Conservation (phyloP, 2,329 filamentous ascomycete genomes). For the Cadophora luteo-olivacea region DNA sequence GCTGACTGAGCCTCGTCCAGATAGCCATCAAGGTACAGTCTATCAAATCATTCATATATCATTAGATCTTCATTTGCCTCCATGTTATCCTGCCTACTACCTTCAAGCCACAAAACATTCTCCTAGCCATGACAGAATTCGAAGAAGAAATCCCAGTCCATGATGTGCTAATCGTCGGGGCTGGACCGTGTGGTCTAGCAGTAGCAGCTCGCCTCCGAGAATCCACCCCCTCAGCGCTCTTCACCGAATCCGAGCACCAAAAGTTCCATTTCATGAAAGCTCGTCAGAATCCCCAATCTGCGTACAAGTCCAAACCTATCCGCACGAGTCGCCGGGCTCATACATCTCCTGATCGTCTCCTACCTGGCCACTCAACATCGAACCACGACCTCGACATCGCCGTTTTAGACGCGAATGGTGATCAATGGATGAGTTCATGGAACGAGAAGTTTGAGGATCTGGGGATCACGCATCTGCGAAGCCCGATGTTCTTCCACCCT, state of each 20-base stretch:
- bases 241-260: constrained; percentile 83
- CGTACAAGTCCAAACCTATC: constrained; percentile 55
- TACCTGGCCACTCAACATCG: constrained; percentile 30
- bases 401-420: constrained; percentile 70
- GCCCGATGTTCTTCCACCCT: constrained; percentile 84
- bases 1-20: constrained; percentile 11
- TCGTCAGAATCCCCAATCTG: neutral
- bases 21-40: constrained; percentile 29
- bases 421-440: constrained; percentile 75
- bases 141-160: constrained; percentile 47
- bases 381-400: constrained; percentile 51
- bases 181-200: constrained; percentile 77
- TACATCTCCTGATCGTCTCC: constrained; percentile 45
- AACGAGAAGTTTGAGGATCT: constrained; percentile 71
- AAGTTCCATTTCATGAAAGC: constrained; percentile 74
- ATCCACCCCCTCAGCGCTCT: constrained; percentile 76
- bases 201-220: constrained; percentile 76
- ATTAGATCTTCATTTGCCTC: neutral
- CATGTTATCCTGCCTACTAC: neutral
- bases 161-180: constrained; percentile 70
- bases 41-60: constrained; percentile 13
- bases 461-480: constrained; percentile 74
- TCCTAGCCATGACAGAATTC: constrained; percentile 15
- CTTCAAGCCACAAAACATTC: neutral
- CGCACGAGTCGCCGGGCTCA: constrained; percentile 44